Evolutionary conservation across 192 early-diverging fungal species (phyloP).

Genomic region (Podila verticillata): DNA sequence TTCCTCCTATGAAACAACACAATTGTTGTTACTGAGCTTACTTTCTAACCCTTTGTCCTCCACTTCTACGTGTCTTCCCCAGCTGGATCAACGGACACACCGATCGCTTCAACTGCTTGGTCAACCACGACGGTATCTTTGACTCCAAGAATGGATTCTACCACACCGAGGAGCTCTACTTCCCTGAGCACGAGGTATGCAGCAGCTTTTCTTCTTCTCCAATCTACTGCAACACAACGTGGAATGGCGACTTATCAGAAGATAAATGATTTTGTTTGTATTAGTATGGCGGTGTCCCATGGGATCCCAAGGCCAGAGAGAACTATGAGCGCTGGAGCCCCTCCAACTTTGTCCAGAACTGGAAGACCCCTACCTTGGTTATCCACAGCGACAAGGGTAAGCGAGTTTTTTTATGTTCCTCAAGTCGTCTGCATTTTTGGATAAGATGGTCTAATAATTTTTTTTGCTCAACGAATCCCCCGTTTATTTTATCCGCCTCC

Average conservation of each 20-base stretch:
- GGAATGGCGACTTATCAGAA: too few species aligned
- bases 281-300: slow-evolving; percentile 75
- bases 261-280: neutral
- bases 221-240: neutral
- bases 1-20: neutral
- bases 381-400: slow-evolving; percentile 73
- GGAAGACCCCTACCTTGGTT: slow-evolving; percentile 82
- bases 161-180: slow-evolving; percentile 83
- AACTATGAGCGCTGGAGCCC: slow-evolving; percentile 78
- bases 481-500: slow-evolving; percentile 4
- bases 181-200: slow-evolving; percentile 74
- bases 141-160: slow-evolving; percentile 68
- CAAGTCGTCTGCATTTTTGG: neutral
- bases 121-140: slow-evolving; percentile 83
- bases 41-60: neutral
- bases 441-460: too few species aligned
- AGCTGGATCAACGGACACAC: slow-evolving; percentile 84
- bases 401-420: too few species aligned
- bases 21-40: neutral
- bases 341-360: slow-evolving; percentile 70
- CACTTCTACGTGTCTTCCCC: neutral
- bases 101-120: slow-evolving; percentile 68
- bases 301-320: slow-evolving; percentile 51
- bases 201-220: neutral
- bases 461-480: neutral